Conservation (phyloP, 2,329 filamentous ascomycete species). For the Colletotrichum australisinense region DNA sequence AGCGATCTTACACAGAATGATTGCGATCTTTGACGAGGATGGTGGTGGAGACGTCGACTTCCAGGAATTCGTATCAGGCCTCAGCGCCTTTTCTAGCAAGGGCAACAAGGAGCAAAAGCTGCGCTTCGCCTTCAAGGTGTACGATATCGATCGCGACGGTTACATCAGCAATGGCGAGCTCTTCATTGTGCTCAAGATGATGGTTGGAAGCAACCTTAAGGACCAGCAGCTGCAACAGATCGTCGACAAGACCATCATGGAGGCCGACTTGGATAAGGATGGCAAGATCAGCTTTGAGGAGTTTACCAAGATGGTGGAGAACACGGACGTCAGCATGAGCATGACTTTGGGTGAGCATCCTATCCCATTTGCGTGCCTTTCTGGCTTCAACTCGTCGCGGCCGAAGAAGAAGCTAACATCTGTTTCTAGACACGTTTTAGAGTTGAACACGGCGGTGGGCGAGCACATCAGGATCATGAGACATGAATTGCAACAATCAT, state of each 20-base stretch:
- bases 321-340: conserved; percentile 82
- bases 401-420: conserved; percentile 3
- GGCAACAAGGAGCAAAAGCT: conserved; percentile 99
- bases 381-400: neutral
- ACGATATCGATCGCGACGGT: conserved; percentile 98
- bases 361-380: neutral
- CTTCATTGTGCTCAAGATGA: conserved; percentile 99
- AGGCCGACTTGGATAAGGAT: conserved; percentile 94
- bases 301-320: conserved; percentile 99
- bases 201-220: conserved; percentile 99
- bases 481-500: conserved; percentile 34
- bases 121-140: conserved; percentile 97
- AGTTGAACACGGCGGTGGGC: conserved; percentile 3
- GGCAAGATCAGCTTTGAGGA: conserved; percentile 99
- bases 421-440: conserved; percentile 31
- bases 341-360: conserved; percentile 74
- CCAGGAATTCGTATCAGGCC: conserved; percentile 95
- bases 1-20: conserved; percentile 77
- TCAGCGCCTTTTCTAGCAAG: conserved; percentile 96
- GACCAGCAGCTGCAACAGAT: conserved; percentile 99
- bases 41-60: conserved; percentile 98
- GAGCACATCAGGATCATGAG: conserved; percentile 31
- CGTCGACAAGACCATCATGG: conserved; percentile 99
- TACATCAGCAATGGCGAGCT: conserved; percentile 99
- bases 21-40: conserved; percentile 99